phyloP scores from a whole-genome alignment of 768 basidiomycete genomes.

The Termitomyces bulborhizus region DNA sequence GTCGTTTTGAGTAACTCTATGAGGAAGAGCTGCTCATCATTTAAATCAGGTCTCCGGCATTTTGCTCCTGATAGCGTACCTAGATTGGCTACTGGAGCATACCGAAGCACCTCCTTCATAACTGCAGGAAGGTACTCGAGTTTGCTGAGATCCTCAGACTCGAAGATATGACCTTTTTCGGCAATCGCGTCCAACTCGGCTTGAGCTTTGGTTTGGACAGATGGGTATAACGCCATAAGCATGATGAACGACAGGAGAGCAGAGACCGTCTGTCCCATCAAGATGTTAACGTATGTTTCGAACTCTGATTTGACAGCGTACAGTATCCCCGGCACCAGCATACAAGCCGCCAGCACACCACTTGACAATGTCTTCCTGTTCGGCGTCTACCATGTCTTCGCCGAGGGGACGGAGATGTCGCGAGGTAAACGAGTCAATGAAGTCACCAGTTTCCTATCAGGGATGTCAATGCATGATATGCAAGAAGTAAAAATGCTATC shows the following conservation, averaged over 20 bases:
- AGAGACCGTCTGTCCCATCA: slow-evolving; percentile 35
- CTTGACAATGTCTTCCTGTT: slow-evolving; percentile 39
- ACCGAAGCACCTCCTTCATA: slow-evolving; percentile 34
- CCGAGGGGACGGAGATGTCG: slow-evolving; percentile 25
- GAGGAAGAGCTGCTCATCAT: slow-evolving; percentile 30
- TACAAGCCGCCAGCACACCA: slow-evolving; percentile 47
- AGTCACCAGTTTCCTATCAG: slow-evolving; percentile 23
- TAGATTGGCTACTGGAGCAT: slow-evolving; percentile 33
- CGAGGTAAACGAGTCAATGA: slow-evolving; percentile 39
- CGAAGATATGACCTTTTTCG: slow-evolving; percentile 26
- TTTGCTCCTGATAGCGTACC: slow-evolving; percentile 18
- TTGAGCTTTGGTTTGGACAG: slow-evolving; percentile 32
- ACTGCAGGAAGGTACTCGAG: slow-evolving; percentile 29
- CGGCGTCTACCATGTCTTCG: slow-evolving; percentile 16
- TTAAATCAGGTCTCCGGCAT: neutral
- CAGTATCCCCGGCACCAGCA: slow-evolving; percentile 40
- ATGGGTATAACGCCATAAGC: slow-evolving; percentile 42
- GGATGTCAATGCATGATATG: neutral
- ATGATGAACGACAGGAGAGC: slow-evolving; percentile 39
- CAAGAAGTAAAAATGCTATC: neutral
- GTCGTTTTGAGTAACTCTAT: slow-evolving; percentile 36
- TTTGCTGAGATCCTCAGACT: slow-evolving; percentile 21
- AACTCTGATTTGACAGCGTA: slow-evolving; percentile 11
- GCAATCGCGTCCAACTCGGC: slow-evolving; percentile 32
- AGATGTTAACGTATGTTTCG: neutral